Evolutionary conservation across 1,139 yeast species (phyloP), one percentile per base, ranked within the genome.

Genomic region (Blastobotrys arbuscula): DNA sequence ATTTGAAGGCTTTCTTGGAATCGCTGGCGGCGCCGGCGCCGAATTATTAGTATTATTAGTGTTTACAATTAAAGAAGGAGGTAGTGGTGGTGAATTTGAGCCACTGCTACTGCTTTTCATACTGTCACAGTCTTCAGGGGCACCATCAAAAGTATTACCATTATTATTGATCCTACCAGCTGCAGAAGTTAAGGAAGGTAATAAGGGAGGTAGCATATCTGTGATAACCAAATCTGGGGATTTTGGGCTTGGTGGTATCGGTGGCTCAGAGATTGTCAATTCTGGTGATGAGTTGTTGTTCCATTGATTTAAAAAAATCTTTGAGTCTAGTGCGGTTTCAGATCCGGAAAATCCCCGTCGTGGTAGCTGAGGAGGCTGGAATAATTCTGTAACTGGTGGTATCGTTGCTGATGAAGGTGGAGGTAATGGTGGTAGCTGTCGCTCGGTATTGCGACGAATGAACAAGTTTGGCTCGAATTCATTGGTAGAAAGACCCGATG

Each of bases 221-320:
- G 34, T 15, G 49, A 42, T 24, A 35, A 39, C 38, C 23, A 34
- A 6, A 9, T 15, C 23, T 8, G 44, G 24, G 9, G 38, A 31
- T 20, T n/a, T 12, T 19, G 45, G 45, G 21, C 45, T 43, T 10
- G 41, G 36, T 7, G 41, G 35, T 13, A 37, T n/a, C 13, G 13
- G 15, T 3, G 15, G 8, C 23, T 15, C 21, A 19, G 44, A 37
- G 12, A 23, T 34, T 18, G 47, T 49, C 28, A 52, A 41, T 23
- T 52, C 55, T 15, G 56, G 54, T 5, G 50, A 43, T 10, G 55
- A 52, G 31, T 42, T 50, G 47, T 52, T 53, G n/a, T n/a, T 9
- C n/a, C n/a, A n/a, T 8, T 18, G 21, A 23, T 19, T 23, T 12
- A 39, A 39, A 24, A 24, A n/a, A n/a, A 16, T 4, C 16, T 34